phyloP scores from a whole-genome alignment of 345 rosid genomes.

The Eucalyptus sideroxylon region DNA sequence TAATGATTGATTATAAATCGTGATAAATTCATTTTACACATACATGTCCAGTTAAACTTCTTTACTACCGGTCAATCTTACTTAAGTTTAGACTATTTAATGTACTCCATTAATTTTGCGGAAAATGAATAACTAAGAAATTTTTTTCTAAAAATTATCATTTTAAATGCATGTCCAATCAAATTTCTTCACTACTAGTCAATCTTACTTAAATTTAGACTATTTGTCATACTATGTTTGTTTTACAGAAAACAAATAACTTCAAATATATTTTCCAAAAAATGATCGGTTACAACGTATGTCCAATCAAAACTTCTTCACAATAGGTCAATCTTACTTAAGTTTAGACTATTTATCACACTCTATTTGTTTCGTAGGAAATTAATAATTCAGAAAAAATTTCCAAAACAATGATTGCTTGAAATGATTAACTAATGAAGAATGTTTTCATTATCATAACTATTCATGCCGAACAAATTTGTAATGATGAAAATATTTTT shows the following conservation, averaged over 20 bases:
- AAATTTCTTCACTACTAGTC: background rate
- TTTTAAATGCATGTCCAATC: background rate
- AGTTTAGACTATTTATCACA: too few relatives aligned
- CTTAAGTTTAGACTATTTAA: background rate
- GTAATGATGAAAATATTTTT: background rate
- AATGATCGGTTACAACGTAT: background rate
- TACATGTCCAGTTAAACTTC: background rate
- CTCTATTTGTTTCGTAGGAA: too few relatives aligned
- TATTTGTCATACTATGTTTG: background rate
- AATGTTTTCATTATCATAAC: background rate
- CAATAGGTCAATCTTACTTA: too few relatives aligned
- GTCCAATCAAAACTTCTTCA: too few relatives aligned
- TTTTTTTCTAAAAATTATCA: background rate
- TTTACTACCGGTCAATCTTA: background rate
- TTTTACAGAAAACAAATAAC: background rate
- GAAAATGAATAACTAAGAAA: background rate
- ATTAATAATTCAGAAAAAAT: too few relatives aligned
- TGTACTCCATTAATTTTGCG: background rate
- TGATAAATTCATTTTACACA: background rate
- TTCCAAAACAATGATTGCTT: background rate
- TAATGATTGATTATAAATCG: background rate
- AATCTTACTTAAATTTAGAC: background rate
- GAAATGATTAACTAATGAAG: background rate
- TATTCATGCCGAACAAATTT: background rate
- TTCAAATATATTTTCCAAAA: background rate